Percentiles rank a stretch among this genome's conserved stretches.
These are phyloP conservation scores for Pholiota adiposa DNA, from an alignment of 1,284 basidiomycete species.

Conservation along the genomic window DNA sequence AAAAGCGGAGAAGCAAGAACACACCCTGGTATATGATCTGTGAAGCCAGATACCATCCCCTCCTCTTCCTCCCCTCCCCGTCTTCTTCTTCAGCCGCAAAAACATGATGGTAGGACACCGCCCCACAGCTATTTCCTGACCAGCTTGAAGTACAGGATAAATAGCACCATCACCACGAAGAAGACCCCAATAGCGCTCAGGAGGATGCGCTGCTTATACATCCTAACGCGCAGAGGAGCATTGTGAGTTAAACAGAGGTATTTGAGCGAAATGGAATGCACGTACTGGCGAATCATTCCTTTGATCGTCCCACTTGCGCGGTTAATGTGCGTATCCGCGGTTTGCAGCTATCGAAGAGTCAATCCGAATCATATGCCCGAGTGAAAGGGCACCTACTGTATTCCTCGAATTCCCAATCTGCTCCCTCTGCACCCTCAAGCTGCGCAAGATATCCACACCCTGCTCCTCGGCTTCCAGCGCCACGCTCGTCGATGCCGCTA, in stretches of 20 bases:
- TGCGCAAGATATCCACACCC: constrained; percentile 88
- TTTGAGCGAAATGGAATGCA: background rate
- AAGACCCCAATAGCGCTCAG: constrained; percentile 41
- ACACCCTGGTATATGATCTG: background rate
- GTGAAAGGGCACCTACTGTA: constrained; percentile 57
- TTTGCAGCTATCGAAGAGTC: constrained; percentile 45
- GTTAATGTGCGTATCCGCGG: constrained; percentile 46
- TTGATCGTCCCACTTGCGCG: constrained; percentile 47
- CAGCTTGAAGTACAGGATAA: constrained; percentile 51
- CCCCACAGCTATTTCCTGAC: constrained; percentile 24
- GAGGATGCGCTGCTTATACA: constrained; percentile 47
- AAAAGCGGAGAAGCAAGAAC: background rate
- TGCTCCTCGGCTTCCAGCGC: constrained; percentile 94
- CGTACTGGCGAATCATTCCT: constrained; percentile 50
- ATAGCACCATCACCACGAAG: constrained; percentile 41
- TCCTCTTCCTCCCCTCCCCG: background rate
- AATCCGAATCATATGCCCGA: no score
- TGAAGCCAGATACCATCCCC: background rate
- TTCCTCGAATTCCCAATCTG: constrained; percentile 92
- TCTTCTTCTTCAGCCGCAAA: no score
- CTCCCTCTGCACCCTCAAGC: constrained; percentile 85
- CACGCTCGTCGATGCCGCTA: constrained; percentile 85
- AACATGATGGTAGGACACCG: no score
- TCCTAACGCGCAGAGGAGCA: no score
- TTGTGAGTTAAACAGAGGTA: background rate